Base-by-base conservation (phyloP, 2,329 filamentous ascomycete genomes). In the Fusarium anguioides region DNA sequence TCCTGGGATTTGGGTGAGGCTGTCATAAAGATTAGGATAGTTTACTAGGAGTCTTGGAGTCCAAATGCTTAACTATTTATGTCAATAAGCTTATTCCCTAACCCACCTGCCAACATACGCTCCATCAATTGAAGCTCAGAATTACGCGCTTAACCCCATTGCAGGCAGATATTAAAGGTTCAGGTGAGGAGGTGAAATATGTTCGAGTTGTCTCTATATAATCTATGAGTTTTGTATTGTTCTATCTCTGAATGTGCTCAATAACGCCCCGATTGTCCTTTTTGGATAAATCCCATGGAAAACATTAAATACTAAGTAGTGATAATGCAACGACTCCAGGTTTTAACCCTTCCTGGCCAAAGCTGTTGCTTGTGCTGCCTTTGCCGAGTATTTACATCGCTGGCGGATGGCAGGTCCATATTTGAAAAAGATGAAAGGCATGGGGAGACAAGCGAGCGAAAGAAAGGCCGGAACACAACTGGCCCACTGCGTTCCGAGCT, bases 401-500 rank as follows among this genome's bases (percentile, higher is more conserved):
- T 61, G 50, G 2, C 70, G 53, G 10, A 72, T 72, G 0, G 60
- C 54, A 2, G 68, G 64, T 4, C 71, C 71, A 8, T 65, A 73
- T 17, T 60, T 61, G 14, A 54, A 73, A 3, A 73, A 46, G 20
- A 73, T 29, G 6, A 73, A 73, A 1, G 71, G 71, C 64, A 73
- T 64, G 0, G 71, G 71, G 4, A 68, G 36, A 12, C 71, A 73
- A 1, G 62, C 67, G 15, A 73, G 55, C 2, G 71, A 66, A 5
- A 73, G 49, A 14, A 73, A 73, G 1, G 64, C 71, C 2, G 71
- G 71, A 0, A 73, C 51, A 0, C 48, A 57, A 17, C 69, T 73
- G 5, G 71, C 71, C 71, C 71, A 73, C 7, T 73, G 70, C 1
- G 71, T 73, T 0, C 71, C 71, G 1, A 73, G 53, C 10, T 62